These are phyloP conservation scores for Cyclotella distinguenda DNA, from an alignment of 108 stramenopile genomes.

Conservation along the genomic window DNA sequence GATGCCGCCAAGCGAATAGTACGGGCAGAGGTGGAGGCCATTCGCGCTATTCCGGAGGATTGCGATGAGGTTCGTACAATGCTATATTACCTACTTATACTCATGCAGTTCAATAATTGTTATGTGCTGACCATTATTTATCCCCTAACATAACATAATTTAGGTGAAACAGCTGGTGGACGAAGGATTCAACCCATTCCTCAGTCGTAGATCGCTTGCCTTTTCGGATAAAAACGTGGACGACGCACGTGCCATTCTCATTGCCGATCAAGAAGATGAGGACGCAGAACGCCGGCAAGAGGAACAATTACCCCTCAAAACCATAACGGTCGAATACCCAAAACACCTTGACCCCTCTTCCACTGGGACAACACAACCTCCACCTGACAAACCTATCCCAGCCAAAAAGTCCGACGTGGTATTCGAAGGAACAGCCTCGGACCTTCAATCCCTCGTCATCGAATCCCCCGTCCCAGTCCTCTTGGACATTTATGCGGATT, in stretches of 20 bases:
- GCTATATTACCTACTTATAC: not conserved
- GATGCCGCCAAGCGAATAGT: slow-evolving; percentile 69
- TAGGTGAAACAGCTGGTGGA: slow-evolving; percentile 49
- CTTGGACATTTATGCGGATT: slow-evolving; percentile 82
- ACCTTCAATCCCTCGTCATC: slow-evolving; percentile 73
- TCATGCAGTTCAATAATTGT: not conserved
- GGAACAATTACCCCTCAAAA: slow-evolving; percentile 40
- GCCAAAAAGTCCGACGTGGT: slow-evolving; percentile 76
- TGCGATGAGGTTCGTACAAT: slow-evolving; percentile 45
- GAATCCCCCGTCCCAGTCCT: slow-evolving; percentile 89
- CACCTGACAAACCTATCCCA: slow-evolving; percentile 39
- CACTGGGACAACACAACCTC: slow-evolving; percentile 19
- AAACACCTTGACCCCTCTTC: slow-evolving; percentile 73
- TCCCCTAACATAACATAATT: not conserved
- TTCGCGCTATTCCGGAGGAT: slow-evolving; percentile 60
- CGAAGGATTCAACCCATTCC: slow-evolving; percentile 70
- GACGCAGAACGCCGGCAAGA: slow-evolving; percentile 49
- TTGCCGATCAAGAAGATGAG: slow-evolving; percentile 82
- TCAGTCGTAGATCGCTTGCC: slow-evolving; percentile 72
- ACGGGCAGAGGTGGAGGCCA: slow-evolving; percentile 68
- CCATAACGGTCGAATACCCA: slow-evolving; percentile 58
- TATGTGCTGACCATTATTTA: not conserved
- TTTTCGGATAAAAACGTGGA: slow-evolving; percentile 79
- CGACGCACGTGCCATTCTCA: slow-evolving; percentile 78
- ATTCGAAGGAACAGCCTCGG: slow-evolving; percentile 71